Conservation (phyloP, 805 yeast genomes). For the Torulaspora maleeae region DNA sequence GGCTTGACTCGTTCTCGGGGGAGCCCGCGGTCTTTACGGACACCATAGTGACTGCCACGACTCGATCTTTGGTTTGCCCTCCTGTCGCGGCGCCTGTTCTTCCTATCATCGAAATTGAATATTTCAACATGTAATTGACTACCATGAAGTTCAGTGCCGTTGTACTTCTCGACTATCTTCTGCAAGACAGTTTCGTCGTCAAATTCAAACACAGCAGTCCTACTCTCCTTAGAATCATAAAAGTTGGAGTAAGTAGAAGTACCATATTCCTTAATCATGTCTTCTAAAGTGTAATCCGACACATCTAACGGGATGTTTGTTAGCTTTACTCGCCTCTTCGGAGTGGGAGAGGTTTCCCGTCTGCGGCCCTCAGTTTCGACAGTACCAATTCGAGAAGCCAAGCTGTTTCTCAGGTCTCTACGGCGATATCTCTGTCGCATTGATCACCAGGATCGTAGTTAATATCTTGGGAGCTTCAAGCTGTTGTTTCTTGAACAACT, state of each 20-base stretch:
- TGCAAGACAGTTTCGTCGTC: slow-evolving; percentile 20
- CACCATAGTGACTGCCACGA: slow-evolving; percentile 18
- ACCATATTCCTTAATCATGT: slow-evolving; percentile 31
- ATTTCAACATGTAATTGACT: slow-evolving; percentile 22
- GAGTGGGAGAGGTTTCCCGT: slow-evolving; percentile 6
- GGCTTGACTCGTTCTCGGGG: slow-evolving; percentile 5
- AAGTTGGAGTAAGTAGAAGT: slow-evolving; percentile 21
- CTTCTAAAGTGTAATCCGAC: slow-evolving; percentile 32
- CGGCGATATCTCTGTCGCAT: slow-evolving; percentile 29
- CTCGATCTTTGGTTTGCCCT: slow-evolving; percentile 6
- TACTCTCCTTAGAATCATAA: slow-evolving; percentile 27
- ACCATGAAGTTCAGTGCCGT: slow-evolving; percentile 23
- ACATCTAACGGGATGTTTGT: slow-evolving; percentile 27
- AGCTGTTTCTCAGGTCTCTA: slow-evolving; percentile 33
- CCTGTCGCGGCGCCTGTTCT: slow-evolving; percentile 7
- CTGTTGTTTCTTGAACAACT: neutral
- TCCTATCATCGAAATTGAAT: slow-evolving; percentile 16
- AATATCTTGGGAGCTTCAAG: neutral
- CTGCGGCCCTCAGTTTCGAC: neutral
- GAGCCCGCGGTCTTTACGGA: slow-evolving; percentile 3
- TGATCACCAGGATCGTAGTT: slow-evolving; percentile 2
- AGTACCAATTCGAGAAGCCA: slow-evolving; percentile 28
- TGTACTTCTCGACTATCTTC: slow-evolving; percentile 23
- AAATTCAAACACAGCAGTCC: slow-evolving; percentile 32
- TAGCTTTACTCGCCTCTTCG: slow-evolving; percentile 26